Evolutionary conservation across 495 filamentous ascomycete genomes (phyloP), one percentile per base, ranked within the genome.

Genomic region (Podospora pseudoanserina): DNA sequence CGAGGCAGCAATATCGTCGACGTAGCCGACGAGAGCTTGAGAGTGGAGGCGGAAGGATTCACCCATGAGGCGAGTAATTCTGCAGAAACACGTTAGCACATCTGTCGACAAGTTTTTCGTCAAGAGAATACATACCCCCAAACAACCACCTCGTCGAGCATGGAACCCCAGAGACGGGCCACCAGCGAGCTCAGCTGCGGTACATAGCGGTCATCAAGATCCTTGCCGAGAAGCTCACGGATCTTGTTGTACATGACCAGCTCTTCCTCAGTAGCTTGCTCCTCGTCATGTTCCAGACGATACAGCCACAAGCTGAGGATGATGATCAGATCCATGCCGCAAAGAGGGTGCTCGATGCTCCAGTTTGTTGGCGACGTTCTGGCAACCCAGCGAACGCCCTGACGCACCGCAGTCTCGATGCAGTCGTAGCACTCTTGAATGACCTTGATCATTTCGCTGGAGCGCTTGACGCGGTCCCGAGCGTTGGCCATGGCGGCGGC

Each of bases 221-320:
- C 86, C 75, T 97, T 94, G 73, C 97, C 92, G 78, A 99, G 96
- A 64, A 98, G 86, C 80, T 88, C 88, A 63, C 93, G 91, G 64
- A 99, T 87, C 83, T 96, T 96, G 81, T 94, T 93, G 81, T 98
- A 97, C 90, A 98, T 96, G 77, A 84, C 87, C 78, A 92, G 75
- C 78, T 99, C 95, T 71, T 97, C 94, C 75, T 94, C 92, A 44
- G 88, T 94, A 20, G 93, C 92, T 13, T 90, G 88, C 81, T 98
- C 96, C 72, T 96, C 92, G 85, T 99, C 95, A 84, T 97, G 93
- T 91, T 99, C 95, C 83, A 99, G 89, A 80, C 92, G 91, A 83
- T 96, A 97, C 75, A 99, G 88, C 95, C 95, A 99, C 72, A 99
- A 84, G 77, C 91, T 97, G 74, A 99, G 91, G 73, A 97, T 97